Conservation (phyloP, 23 red algal genomes). For the Agarophyton chilense region DNA sequence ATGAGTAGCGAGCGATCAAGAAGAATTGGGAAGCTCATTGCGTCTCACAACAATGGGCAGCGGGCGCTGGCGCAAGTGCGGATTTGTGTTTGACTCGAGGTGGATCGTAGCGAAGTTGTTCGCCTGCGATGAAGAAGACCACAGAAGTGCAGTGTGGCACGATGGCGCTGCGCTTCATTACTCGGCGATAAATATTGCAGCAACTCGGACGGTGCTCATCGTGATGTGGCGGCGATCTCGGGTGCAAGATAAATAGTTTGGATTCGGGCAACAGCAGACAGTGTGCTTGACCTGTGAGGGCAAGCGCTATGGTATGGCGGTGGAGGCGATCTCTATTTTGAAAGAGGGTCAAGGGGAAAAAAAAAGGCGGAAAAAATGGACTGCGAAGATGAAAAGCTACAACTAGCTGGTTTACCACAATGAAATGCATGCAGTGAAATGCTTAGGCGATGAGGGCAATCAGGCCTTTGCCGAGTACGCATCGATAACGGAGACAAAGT, state of each 20-base stretch:
- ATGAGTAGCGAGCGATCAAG: conserved; percentile 28
- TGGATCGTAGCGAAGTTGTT: neutral
- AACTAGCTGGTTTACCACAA: neutral
- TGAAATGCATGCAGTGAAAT: neutral
- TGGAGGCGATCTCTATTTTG: too few species aligned
- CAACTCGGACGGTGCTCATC: too few species aligned
- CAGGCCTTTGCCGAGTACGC: conserved; percentile 45
- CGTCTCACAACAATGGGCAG: neutral
- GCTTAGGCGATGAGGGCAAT: neutral
- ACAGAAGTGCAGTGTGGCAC: neutral
- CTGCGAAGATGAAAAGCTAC: too few species aligned
- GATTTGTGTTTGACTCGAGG: neutral
- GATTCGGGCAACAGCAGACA: too few species aligned
- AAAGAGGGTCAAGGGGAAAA: too few species aligned
- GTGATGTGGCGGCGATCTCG: too few species aligned
- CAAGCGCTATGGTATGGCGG: too few species aligned
- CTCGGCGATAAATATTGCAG: too few species aligned
- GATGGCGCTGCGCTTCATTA: neutral
- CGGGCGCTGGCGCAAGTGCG: neutral
- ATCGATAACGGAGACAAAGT: conserved; percentile 84
- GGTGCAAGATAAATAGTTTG: too few species aligned
- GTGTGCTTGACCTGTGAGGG: too few species aligned
- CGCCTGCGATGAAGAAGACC: neutral
- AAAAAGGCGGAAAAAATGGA: too few species aligned
- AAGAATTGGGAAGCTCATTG: conserved; percentile 5